A percentile compares a stretch with the other conserved stretches of the same genome.
Evolutionary conservation across 805 yeast genomes (phyloP).

Genomic region (Cyberlindnera petersonii): DNA sequence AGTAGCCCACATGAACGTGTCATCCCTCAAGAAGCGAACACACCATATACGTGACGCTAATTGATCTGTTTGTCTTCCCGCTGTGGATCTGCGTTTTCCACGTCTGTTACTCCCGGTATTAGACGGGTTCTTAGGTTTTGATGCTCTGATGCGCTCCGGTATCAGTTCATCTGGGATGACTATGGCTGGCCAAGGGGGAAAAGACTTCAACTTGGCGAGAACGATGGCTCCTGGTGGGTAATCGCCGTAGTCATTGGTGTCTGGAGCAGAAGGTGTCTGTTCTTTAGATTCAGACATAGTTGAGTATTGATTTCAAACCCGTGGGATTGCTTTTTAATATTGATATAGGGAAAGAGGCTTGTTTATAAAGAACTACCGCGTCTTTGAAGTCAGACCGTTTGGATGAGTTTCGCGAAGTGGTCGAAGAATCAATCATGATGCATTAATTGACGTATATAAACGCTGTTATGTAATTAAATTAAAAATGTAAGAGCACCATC

Average conservation of each 20-base stretch:
- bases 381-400: too few species aligned
- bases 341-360: too few species aligned
- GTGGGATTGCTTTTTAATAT: too few species aligned
- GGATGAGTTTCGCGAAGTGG: too few species aligned
- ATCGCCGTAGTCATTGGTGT: slow-evolving; percentile 18
- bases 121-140: slow-evolving; percentile 44
- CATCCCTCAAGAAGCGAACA: slow-evolving; percentile 70
- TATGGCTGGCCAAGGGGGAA: slow-evolving; percentile 90
- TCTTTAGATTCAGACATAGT: background rate
- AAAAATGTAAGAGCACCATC: too few species aligned
- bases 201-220: slow-evolving; percentile 80
- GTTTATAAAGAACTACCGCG: too few species aligned
- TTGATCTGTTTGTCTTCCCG: background rate
- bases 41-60: slow-evolving; percentile 34
- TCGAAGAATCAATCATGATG: too few species aligned
- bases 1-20: slow-evolving; percentile 66
- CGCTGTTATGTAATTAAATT: too few species aligned
- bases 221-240: slow-evolving; percentile 52
- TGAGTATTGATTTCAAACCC: too few species aligned
- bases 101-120: slow-evolving; percentile 11
- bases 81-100: slow-evolving; percentile 9
- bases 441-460: too few species aligned
- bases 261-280: background rate
- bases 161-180: slow-evolving; percentile 57
- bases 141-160: slow-evolving; percentile 50